These are phyloP conservation scores for Penicillium roqueforti DNA, from an alignment of 495 filamentous ascomycete genomes.

Conservation along the genomic window DNA sequence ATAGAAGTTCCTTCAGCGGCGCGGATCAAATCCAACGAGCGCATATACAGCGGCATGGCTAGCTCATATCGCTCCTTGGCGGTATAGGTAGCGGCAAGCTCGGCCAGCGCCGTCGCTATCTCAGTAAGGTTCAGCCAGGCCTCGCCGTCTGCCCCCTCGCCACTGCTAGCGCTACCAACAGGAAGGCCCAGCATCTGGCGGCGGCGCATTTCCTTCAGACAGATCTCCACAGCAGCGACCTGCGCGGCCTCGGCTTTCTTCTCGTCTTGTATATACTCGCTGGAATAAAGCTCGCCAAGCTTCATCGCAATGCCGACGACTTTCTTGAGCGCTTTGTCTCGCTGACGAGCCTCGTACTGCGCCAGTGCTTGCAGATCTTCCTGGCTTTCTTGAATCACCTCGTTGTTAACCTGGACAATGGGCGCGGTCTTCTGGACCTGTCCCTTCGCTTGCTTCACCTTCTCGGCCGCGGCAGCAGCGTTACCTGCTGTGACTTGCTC, in stretches of 20 bases:
- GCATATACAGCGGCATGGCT: slow-evolving; percentile 82
- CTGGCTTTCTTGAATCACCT: slow-evolving; percentile 29
- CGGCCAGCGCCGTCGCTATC: slow-evolving; percentile 64
- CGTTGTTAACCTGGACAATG: slow-evolving; percentile 23
- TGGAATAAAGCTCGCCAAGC: slow-evolving; percentile 69
- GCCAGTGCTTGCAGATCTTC: slow-evolving; percentile 26
- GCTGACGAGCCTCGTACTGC: slow-evolving; percentile 53
- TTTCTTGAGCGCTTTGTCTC: slow-evolving; percentile 67
- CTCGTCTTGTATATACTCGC: slow-evolving; percentile 43
- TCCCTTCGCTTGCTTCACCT: slow-evolving; percentile 23
- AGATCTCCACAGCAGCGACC: slow-evolving; percentile 78
- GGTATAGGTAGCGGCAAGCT: slow-evolving; percentile 69
- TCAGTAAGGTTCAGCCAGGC: slow-evolving; percentile 70
- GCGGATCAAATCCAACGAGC: slow-evolving; percentile 61
- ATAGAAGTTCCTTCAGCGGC: slow-evolving; percentile 38
- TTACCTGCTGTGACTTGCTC: slow-evolving; percentile 45
- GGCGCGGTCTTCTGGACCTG: slow-evolving; percentile 16
- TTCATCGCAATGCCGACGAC: slow-evolving; percentile 72
- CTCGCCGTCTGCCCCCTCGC: slow-evolving; percentile 45
- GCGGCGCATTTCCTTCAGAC: slow-evolving; percentile 66
- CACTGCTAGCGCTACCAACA: slow-evolving; percentile 26
- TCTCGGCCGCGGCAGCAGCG: slow-evolving; percentile 26
- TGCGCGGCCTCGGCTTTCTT: slow-evolving; percentile 69
- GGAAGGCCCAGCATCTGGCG: slow-evolving; percentile 57
- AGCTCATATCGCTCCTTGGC: slow-evolving; percentile 65